phyloP scores from a whole-genome alignment of 2,329 filamentous ascomycete species.

The Colletotrichum graminicola region DNA sequence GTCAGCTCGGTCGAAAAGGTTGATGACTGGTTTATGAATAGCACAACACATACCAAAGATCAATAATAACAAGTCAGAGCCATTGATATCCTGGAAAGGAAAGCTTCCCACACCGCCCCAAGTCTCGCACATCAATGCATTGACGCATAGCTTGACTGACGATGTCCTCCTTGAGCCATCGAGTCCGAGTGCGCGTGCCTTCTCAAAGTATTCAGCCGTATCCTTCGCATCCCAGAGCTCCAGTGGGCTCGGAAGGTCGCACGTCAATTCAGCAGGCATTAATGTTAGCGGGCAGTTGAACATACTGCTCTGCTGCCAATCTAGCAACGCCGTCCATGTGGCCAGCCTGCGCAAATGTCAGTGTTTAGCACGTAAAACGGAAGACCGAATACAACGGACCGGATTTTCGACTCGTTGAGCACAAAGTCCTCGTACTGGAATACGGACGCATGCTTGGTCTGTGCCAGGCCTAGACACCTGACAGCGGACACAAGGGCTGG shows the following conservation, averaged over 20 bases:
- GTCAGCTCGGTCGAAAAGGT: background rate
- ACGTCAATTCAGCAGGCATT: conserved; percentile 45
- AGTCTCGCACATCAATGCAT: conserved; percentile 43
- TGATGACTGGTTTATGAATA: too few species aligned
- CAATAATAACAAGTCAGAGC: conserved; percentile 29
- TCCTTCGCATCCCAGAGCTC: conserved; percentile 47
- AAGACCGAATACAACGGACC: conserved; percentile 29
- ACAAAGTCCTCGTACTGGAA: conserved; percentile 43
- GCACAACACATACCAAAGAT: conserved; percentile 26
- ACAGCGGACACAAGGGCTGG: conserved; percentile 44
- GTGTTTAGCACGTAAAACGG: background rate
- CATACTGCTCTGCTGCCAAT: conserved; percentile 48
- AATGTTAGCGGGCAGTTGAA: conserved; percentile 45
- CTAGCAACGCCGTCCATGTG: conserved; percentile 44
- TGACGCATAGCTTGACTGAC: conserved; percentile 41
- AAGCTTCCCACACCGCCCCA: conserved; percentile 38
- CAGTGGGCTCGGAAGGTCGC: conserved; percentile 44
- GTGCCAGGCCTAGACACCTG: conserved; percentile 38
- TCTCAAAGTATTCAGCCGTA: conserved; percentile 41
- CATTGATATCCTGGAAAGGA: conserved; percentile 34
- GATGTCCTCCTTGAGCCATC: conserved; percentile 15
- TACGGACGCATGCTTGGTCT: conserved; percentile 28
- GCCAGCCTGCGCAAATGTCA: conserved; percentile 42
- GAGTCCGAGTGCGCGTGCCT: conserved; percentile 7
- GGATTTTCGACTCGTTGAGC: conserved; percentile 42